Base-by-base conservation (phyloP, 331 rosid species). In the Stylosanthes scabra region DNA sequence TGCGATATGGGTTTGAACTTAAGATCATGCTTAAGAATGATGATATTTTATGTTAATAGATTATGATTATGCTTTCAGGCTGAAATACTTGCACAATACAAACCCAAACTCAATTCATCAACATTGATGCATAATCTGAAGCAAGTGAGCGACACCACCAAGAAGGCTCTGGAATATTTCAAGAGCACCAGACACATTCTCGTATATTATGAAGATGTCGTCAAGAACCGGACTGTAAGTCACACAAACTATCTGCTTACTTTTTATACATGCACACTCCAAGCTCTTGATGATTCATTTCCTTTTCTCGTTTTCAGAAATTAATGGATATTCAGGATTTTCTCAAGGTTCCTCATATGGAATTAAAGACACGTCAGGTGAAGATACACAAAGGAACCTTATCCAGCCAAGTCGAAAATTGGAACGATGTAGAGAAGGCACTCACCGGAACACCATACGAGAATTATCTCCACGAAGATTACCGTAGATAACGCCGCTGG, bases 381-480 rank as follows among this genome's bases (percentile, higher is more conserved):
- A 95, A 90, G 92, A 95, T 95, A 78, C 99, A 95, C 66, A 86
- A 80, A 68, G 99, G 99, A 9, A 59, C 89, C 2, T 81, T 92
- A 72, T 82, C 91, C 25, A 72, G 74, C 63, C 97, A 88, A 78
- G 77, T 95, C 44, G 86, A 79, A 70, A 92, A 95, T 34, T 87
- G 93, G 93, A 72, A 84, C 4, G 85, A 95, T 13, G 74, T 95
- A 40, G 79, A 61, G 73, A 90, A 81, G 83, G 71, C 87, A 8
- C 87, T 95, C 55, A 70, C 46, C 0, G 93, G 97, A 49, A 92
- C 98, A 47, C 88, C 52, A 7, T 95, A 74, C 13, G 94, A 92
- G 72, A 84, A 69, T 70, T 92, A 80, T 70, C 84, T 92, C 46
- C 76, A 63, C 42, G 82, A 84, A 47, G 93, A 86, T 77, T 77